Evolutionary conservation across 1,284 basidiomycete species (phyloP).

Genomic region (Cryptococcus deneoformans): DNA sequence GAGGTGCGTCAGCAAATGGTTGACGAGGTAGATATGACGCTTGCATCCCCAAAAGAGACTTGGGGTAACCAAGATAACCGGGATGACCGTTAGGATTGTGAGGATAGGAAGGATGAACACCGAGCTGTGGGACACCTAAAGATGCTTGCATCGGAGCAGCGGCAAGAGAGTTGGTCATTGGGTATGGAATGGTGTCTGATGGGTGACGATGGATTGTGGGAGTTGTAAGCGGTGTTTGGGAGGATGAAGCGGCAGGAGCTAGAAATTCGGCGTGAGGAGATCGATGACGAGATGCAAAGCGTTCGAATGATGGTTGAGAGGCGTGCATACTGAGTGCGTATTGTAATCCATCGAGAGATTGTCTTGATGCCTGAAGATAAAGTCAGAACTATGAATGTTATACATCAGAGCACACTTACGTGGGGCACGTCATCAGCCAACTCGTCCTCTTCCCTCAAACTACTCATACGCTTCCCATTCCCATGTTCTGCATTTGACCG

Average conservation of each 20-base stretch:
- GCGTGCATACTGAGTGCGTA: slow-evolving; percentile 29
- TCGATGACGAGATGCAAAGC: neutral
- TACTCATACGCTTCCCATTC: neutral
- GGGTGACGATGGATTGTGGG: slow-evolving; percentile 9
- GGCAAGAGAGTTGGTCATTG: neutral
- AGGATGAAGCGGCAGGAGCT: neutral
- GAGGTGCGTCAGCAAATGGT: too few species aligned
- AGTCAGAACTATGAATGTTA: neutral
- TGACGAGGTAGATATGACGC: too few species aligned
- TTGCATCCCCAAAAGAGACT: too few species aligned
- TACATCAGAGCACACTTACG: neutral
- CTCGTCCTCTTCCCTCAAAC: too few species aligned
- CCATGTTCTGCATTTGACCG: neutral
- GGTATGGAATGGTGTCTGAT: slow-evolving; percentile 7
- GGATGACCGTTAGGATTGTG: neutral
- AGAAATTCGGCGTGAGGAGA: neutral
- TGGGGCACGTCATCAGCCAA: too few species aligned
- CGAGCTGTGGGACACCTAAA: neutral
- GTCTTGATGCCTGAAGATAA: neutral
- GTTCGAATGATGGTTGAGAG: neutral
- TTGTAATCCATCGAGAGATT: slow-evolving; percentile 13
- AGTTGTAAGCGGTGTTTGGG: neutral
- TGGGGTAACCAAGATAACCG: too few species aligned
- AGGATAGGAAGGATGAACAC: neutral
- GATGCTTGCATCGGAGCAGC: neutral